phyloP scores from a whole-genome alignment of 1,284 basidiomycete genomes.

The Rhodotorula sp. region DNA sequence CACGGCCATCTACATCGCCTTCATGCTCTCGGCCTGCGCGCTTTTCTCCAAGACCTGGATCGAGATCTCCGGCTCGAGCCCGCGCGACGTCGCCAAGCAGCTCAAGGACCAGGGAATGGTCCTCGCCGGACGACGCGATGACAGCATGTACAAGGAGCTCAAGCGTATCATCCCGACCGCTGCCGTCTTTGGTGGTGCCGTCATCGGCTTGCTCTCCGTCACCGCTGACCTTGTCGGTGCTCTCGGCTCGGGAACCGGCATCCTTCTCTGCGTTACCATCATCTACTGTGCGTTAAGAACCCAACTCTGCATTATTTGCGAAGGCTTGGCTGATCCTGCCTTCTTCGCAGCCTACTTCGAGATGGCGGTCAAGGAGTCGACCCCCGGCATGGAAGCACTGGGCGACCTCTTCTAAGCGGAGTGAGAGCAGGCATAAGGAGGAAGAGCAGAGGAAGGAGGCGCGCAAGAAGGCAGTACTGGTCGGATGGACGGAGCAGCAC shows the following conservation, averaged over 20 bases:
- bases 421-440: not conserved
- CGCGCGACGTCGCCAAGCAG: conserved; percentile 94
- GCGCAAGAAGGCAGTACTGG: too few species aligned
- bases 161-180: conserved; percentile 97
- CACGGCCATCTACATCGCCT: conserved; percentile 83
- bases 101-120: conserved; percentile 99
- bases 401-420: conserved; percentile 14
- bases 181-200: conserved; percentile 93
- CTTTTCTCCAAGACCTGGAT: conserved; percentile 99
- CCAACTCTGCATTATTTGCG: not conserved
- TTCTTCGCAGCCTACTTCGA: conserved; percentile 47
- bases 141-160: conserved; percentile 97
- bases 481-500: too few species aligned
- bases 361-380: conserved; percentile 54
- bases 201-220: conserved; percentile 89
- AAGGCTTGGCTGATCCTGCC: not conserved
- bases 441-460: not conserved
- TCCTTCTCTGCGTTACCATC: conserved; percentile 33
- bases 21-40: conserved; percentile 91
- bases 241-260: conserved; percentile 94
- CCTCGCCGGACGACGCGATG: conserved; percentile 95
- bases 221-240: conserved; percentile 95
- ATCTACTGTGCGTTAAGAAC: conserved; percentile 7
- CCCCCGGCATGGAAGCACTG: conserved; percentile 24
- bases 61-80: conserved; percentile 93